Percentiles rank a stretch among this genome's conserved stretches.
phyloP scores from a whole-genome alignment of 1,139 yeast species.

The Yamadazyma buinensis region DNA sequence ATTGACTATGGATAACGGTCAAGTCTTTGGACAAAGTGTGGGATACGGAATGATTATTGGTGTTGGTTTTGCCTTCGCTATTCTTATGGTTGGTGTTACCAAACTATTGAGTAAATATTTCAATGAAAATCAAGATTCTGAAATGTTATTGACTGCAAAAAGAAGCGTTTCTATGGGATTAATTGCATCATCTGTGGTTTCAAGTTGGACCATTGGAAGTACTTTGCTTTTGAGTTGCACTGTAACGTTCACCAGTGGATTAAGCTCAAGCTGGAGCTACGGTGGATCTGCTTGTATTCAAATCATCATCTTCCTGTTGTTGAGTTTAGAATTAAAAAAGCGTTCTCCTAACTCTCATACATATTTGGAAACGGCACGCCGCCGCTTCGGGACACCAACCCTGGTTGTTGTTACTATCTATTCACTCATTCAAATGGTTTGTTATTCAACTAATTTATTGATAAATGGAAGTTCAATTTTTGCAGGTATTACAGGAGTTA shows the following conservation, averaged over 20 bases:
- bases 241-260: slow-evolving; percentile 24
- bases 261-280: slow-evolving; percentile 37
- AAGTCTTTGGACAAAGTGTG: slow-evolving; percentile 17
- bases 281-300: slow-evolving; percentile 78
- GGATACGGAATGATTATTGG: slow-evolving; percentile 41
- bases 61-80: slow-evolving; percentile 38
- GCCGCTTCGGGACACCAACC: slow-evolving; percentile 55
- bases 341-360: slow-evolving; percentile 78
- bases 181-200: slow-evolving; percentile 37
- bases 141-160: slow-evolving; percentile 36
- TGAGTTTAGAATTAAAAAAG: slow-evolving; percentile 74
- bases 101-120: slow-evolving; percentile 23
- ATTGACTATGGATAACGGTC: too few species aligned
- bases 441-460: slow-evolving; percentile 16
- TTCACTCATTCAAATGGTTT: slow-evolving; percentile 16
- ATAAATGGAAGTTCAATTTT: slow-evolving; percentile 17
- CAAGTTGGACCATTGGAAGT: slow-evolving; percentile 39
- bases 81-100: slow-evolving; percentile 32
- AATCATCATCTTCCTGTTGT: slow-evolving; percentile 64
- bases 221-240: slow-evolving; percentile 31
- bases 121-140: slow-evolving; percentile 37
- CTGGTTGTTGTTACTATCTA: slow-evolving; percentile 15
- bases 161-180: slow-evolving; percentile 32
- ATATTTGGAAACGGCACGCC: slow-evolving; percentile 64
- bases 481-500: slow-evolving; percentile 16